Base-by-base conservation (phyloP, 2,329 filamentous ascomycete genomes). In the Rhinocladiella mackenziei region DNA sequence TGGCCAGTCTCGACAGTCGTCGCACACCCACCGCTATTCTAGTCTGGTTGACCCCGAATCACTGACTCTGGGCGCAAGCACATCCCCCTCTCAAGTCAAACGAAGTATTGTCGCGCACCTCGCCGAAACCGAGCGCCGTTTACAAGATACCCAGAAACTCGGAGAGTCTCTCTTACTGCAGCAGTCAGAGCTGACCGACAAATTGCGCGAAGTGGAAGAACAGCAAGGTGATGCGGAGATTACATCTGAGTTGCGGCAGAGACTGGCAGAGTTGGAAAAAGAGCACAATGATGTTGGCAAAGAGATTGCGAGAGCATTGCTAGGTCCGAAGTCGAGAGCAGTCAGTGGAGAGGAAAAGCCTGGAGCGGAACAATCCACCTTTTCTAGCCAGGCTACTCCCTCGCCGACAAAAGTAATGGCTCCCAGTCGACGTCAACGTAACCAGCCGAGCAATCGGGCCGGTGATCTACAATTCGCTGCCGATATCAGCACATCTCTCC, bases 401-500 rank as follows among this genome's bases (percentile, higher is more conserved):
- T 96, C 91, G 17, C 91, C 91, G 2, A 89, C 86, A 31, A 98
- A 97, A 68, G 75, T 94, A 51, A 85, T 77, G 58, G 86, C 92
- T 6, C 89, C 89, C 1, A 91, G 86, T 56, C 80, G 91, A 56
- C 92, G 89, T 63, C 78, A 92, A 62, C 80, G 92, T 43, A 97
- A 97, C 57, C 91, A 96, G 62, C 86, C 87, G 2, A 79, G 84
- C 7, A 92, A 83, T 61, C 82, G 89, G 39, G 83, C 94, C 9
- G 89, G 97, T 62, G 92, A 98, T 60, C 94, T 98, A 61, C 89
- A 96, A 58, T 94, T 98, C 61, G 92, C 91, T n/a, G 89, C 92
- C 38, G 91, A 98, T 62, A 96, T 98, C 59, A 96, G 89, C 61
- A 95, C 88, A 4, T 95, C 89, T 2, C 74, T 98, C 39, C 83